Conservation (phyloP, 2,329 filamentous ascomycete genomes). For the Aureobasidium musti region DNA sequence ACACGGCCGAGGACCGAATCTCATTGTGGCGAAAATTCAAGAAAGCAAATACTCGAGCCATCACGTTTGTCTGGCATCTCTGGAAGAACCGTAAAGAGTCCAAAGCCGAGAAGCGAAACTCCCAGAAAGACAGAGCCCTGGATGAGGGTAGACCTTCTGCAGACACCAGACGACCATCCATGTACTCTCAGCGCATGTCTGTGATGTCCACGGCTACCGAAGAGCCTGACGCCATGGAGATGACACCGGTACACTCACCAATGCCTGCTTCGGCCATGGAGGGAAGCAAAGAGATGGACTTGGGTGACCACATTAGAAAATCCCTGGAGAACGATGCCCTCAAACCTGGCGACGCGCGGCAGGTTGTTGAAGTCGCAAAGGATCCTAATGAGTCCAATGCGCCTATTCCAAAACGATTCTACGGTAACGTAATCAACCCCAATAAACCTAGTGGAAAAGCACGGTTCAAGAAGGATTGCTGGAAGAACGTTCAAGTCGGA, state of each 20-base stretch:
- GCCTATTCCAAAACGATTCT: slow-evolving; percentile 52
- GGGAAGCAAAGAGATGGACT: slow-evolving; percentile 43
- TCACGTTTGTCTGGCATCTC: slow-evolving; percentile 57
- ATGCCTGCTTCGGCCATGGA: slow-evolving; percentile 56
- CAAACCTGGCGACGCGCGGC: slow-evolving; percentile 32
- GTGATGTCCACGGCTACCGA: slow-evolving; percentile 41
- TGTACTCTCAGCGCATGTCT: slow-evolving; percentile 56
- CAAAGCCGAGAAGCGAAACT: slow-evolving; percentile 51
- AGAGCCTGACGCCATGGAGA: slow-evolving; percentile 73
- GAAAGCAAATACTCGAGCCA: slow-evolving; percentile 72
- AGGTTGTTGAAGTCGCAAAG: slow-evolving; percentile 39
- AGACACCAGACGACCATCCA: slow-evolving; percentile 62
- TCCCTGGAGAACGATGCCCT: slow-evolving; percentile 33
- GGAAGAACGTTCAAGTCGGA: slow-evolving; percentile 94
- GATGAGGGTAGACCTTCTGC: slow-evolving; percentile 67
- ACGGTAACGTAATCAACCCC: slow-evolving; percentile 73
- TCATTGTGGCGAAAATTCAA: slow-evolving; percentile 86
- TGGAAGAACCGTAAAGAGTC: slow-evolving; percentile 48
- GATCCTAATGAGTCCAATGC: slow-evolving; percentile 48
- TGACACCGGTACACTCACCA: slow-evolving; percentile 92
- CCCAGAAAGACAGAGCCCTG: slow-evolving; percentile 51
- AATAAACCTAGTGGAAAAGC: slow-evolving; percentile 68
- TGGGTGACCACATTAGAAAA: slow-evolving; percentile 28
- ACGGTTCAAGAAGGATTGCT: slow-evolving; percentile 86
- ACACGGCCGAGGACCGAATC: slow-evolving; percentile 83